Conservation (phyloP, 1,284 basidiomycete species). For the Ustilago nuda region DNA sequence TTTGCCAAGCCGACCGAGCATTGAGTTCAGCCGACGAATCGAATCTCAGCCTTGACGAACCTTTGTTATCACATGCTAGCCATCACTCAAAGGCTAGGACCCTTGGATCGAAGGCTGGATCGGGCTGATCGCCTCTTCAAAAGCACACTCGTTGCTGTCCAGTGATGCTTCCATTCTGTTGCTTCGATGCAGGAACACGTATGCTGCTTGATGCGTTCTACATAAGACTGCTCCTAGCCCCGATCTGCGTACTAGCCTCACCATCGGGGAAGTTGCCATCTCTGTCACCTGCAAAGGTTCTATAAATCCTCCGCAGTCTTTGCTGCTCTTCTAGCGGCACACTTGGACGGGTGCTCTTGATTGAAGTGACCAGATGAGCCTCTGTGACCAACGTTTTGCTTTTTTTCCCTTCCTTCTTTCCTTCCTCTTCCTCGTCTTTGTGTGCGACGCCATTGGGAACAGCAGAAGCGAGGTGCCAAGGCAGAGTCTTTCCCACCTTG, state of each 20-base stretch:
- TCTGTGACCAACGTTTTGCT: slow-evolving; percentile 51
- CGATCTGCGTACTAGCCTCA: slow-evolving; percentile 57
- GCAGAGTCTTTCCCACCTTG: slow-evolving; percentile 13
- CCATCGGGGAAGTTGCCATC: slow-evolving; percentile 64
- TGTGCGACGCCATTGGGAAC: slow-evolving; percentile 1
- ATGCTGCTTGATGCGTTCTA: slow-evolving; percentile 18
- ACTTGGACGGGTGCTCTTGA: slow-evolving; percentile 62
- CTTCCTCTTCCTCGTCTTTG: not conserved
- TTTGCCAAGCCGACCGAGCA: too few species aligned
- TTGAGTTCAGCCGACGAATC: not conserved
- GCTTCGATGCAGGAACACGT: not conserved
- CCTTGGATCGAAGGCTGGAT: not conserved
- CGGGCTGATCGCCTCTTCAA: not conserved
- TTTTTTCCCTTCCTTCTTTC: slow-evolving; percentile 10
- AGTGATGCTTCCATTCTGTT: not conserved
- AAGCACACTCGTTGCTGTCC: not conserved
- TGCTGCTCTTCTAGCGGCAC: slow-evolving; percentile 61
- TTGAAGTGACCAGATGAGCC: slow-evolving; percentile 55
- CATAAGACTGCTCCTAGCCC: slow-evolving; percentile 65
- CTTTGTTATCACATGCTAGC: slow-evolving; percentile 3
- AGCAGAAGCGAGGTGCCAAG: slow-evolving; percentile 13
- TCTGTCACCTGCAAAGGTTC: slow-evolving; percentile 63
- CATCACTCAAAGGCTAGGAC: not conserved
- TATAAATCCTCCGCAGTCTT: slow-evolving; percentile 59
- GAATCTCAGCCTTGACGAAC: not conserved